A percentile compares a stretch with the other conserved stretches of the same genome.
Evolutionary conservation across 768 basidiomycete genomes (phyloP).

Genomic region (Stropharia rugosoannulata): DNA sequence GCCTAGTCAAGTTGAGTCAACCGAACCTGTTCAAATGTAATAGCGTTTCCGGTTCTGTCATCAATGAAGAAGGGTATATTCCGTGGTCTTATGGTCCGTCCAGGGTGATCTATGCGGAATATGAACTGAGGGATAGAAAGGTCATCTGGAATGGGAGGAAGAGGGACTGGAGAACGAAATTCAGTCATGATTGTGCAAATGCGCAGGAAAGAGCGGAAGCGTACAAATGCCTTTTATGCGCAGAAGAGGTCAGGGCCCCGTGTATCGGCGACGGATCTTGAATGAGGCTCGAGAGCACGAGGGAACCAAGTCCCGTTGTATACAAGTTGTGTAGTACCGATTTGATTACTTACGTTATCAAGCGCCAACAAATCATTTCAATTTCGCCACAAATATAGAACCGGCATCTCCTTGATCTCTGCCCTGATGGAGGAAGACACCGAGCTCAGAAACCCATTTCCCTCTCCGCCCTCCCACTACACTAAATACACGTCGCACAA

Average conservation of each 20-base stretch:
- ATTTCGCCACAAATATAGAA: background rate
- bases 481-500: conserved; percentile 75
- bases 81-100: conserved; percentile 42
- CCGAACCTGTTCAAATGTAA: conserved; percentile 49
- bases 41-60: conserved; percentile 44
- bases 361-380: background rate
- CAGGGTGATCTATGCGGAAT: conserved; percentile 40
- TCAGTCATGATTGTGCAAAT: conserved; percentile 26
- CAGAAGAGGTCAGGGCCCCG: background rate
- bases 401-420: conserved; percentile 9
- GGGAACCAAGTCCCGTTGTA: no score
- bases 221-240: conserved; percentile 7
- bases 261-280: conserved; percentile 4
- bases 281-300: no score
- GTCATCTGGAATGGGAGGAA: conserved; percentile 57
- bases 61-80: conserved; percentile 59
- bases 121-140: conserved; percentile 69
- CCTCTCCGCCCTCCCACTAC: conserved; percentile 86
- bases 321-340: no score
- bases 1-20: background rate
- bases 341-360: no score
- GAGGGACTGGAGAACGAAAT: conserved; percentile 29
- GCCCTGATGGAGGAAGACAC: conserved; percentile 66
- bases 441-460: conserved; percentile 84
- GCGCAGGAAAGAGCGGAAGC: background rate